phyloP scores from a whole-genome alignment of 768 basidiomycete genomes.

The Trametes punicea region DNA sequence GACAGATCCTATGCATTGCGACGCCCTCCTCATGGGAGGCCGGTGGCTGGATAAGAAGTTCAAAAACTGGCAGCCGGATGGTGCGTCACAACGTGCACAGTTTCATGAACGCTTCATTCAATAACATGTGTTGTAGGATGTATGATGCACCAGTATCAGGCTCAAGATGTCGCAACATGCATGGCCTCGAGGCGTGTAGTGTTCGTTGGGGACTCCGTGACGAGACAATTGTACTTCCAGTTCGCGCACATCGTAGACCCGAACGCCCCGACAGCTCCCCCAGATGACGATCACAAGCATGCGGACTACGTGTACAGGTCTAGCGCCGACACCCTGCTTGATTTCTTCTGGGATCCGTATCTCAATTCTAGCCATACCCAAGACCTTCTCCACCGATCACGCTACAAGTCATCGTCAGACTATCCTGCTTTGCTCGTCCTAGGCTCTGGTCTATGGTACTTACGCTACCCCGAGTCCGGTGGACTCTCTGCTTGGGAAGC shows the following conservation, averaged over 20 bases:
- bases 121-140: slow-evolving; percentile 53
- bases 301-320: slow-evolving; percentile 53
- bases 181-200: slow-evolving; percentile 57
- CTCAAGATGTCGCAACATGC: slow-evolving; percentile 52
- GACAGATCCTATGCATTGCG: slow-evolving; percentile 70
- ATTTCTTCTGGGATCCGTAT: slow-evolving; percentile 86
- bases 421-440: slow-evolving; percentile 69
- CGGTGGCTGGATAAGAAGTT: slow-evolving; percentile 70
- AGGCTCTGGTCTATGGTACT: slow-evolving; percentile 87
- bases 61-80: slow-evolving; percentile 86
- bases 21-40: slow-evolving; percentile 65
- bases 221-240: slow-evolving; percentile 76
- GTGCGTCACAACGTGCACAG: slow-evolving; percentile 36
- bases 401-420: slow-evolving; percentile 17
- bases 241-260: slow-evolving; percentile 60
- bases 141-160: slow-evolving; percentile 66
- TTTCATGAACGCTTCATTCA: slow-evolving; percentile 12
- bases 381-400: slow-evolving; percentile 36
- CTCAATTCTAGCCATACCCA: slow-evolving; percentile 64
- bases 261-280: slow-evolving; percentile 47
- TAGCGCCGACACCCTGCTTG: slow-evolving; percentile 42
- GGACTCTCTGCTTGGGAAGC: slow-evolving; percentile 77
- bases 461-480: slow-evolving; percentile 74
- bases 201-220: slow-evolving; percentile 85
- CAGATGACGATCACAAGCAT: slow-evolving; percentile 65